These are phyloP conservation scores for Ogataea kodamae DNA, from an alignment of 805 yeast genomes.

Conservation along the genomic window DNA sequence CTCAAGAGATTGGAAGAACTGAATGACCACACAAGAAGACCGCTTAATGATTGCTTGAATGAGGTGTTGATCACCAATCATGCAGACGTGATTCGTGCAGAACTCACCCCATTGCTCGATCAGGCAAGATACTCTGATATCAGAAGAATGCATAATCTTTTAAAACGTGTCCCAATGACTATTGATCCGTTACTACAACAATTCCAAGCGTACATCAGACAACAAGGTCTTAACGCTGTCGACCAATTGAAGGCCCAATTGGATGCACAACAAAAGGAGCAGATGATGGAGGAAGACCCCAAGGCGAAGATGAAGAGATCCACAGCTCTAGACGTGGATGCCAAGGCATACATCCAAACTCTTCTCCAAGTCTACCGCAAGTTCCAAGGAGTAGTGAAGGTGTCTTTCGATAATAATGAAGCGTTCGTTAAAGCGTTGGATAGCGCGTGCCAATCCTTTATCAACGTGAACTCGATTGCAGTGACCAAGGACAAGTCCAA, in stretches of 20 bases:
- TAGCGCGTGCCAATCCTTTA: slow-evolving; percentile 79
- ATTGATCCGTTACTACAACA: slow-evolving; percentile 72
- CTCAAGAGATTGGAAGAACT: slow-evolving; percentile 71
- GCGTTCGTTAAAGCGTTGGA: slow-evolving; percentile 85
- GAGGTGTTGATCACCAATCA: slow-evolving; percentile 74
- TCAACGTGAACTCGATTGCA: slow-evolving; percentile 81
- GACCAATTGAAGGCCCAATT: slow-evolving; percentile 45
- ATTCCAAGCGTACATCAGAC: slow-evolving; percentile 69
- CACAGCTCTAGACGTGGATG: slow-evolving; percentile 44
- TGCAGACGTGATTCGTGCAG: slow-evolving; percentile 69
- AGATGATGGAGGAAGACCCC: slow-evolving; percentile 18
- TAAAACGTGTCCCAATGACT: slow-evolving; percentile 76
- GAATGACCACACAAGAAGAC: slow-evolving; percentile 80
- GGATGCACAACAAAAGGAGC: slow-evolving; percentile 22
- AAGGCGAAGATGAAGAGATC: slow-evolving; percentile 33
- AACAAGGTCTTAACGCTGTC: slow-evolving; percentile 58
- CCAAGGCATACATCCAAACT: slow-evolving; percentile 76
- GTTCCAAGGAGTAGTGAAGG: slow-evolving; percentile 60
- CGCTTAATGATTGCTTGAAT: slow-evolving; percentile 73
- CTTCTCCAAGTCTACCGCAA: slow-evolving; percentile 66
- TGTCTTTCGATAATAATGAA: slow-evolving; percentile 69
- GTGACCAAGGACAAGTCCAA: slow-evolving; percentile 52
- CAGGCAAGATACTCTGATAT: slow-evolving; percentile 70
- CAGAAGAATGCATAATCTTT: slow-evolving; percentile 68
- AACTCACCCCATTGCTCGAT: slow-evolving; percentile 71